Evolutionary conservation across 805 yeast genomes (phyloP).

Genomic region (fission yeast (Schizosaccharomyces pombe)): DNA sequence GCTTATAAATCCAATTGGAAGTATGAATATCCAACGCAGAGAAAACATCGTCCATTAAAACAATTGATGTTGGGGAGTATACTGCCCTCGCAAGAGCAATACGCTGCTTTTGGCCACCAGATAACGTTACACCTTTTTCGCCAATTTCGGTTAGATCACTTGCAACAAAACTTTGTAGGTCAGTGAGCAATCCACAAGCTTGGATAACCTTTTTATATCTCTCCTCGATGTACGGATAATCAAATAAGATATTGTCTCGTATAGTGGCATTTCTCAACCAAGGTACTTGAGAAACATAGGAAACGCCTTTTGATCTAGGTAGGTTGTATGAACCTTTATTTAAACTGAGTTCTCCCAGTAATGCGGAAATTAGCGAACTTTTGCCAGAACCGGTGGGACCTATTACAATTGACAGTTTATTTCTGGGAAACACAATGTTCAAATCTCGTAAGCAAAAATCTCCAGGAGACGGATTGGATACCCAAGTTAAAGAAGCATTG

Average conservation of each 20-base stretch:
- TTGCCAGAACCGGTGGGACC: constrained; percentile 74
- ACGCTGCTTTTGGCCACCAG: constrained; percentile 84
- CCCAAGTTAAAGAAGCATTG: constrained; percentile 22
- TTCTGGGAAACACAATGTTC: not conserved
- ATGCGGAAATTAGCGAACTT: constrained; percentile 43
- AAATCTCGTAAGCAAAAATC: not conserved
- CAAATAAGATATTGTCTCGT: constrained; percentile 51
- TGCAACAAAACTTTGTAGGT: constrained; percentile 40
- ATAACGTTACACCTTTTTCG: constrained; percentile 66
- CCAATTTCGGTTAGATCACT: constrained; percentile 72
- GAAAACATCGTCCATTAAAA: constrained; percentile 57
- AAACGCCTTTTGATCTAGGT: constrained; percentile 25
- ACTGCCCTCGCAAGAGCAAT: constrained; percentile 64
- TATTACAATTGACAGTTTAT: constrained; percentile 20
- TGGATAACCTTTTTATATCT: constrained; percentile 32
- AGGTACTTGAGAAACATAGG: constrained; percentile 33
- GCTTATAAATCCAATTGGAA: constrained; percentile 48
- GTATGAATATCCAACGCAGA: constrained; percentile 80
- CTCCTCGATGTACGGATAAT: constrained; percentile 26
- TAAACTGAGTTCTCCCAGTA: constrained; percentile 48
- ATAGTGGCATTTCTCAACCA: constrained; percentile 73
- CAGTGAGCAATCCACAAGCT: constrained; percentile 45
- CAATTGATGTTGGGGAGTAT: constrained; percentile 39
- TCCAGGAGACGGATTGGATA: constrained; percentile 9
- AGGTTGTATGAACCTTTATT: constrained; percentile 27